Base-by-base conservation (phyloP, 2,329 filamentous ascomycete species). In the Tolypocladium inflatum region DNA sequence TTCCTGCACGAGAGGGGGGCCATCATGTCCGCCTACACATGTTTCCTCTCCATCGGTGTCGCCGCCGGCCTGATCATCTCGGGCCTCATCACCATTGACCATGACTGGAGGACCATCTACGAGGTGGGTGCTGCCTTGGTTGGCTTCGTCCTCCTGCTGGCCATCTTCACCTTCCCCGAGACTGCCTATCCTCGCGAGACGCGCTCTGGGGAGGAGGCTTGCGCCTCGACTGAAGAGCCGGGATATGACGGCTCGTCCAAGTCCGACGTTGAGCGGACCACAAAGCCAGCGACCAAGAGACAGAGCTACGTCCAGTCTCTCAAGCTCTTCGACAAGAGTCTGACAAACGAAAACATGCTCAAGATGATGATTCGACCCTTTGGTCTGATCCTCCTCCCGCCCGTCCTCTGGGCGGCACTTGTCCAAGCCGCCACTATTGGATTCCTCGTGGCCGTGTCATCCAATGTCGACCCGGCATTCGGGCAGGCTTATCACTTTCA, bases 1-100 rank as follows among this genome's bases (percentile, higher is more conserved):
- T 84, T 82, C 64, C 68, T 84, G 19, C 80, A 84, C 60, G 78
- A 84, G 63, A 72, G 81, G 55, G 80, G 79, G 1, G 68, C 72
- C 2, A 69, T 80, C 45, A 83, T 81, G 77, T 75, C 78, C 62
- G 63, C 74, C 13, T 77, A 78, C 60, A 74, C 72, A 17, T 69
- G 70, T 23, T 73, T 73, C 19, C 63, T 78, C 0, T 74, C 74
- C 1, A 63, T 74, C 1, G 77, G 77, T 2, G 76, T 77, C 7
- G 73, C 73, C 1, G 67, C 69, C 19, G 77, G 77, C 3, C 64
- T 78, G 57, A 66, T 79, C 21, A 68, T 79, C 42, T 73, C 74
- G 33, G 77, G 78, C 1, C 64, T 81, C 6, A 80, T 83, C 60
- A 77, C 77, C 15, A 78, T 80, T 58, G 60, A 74, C 48, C 69